phyloP scores from a whole-genome alignment of 2,329 filamentous ascomycete species.

The Aureobasidium pullulans region DNA sequence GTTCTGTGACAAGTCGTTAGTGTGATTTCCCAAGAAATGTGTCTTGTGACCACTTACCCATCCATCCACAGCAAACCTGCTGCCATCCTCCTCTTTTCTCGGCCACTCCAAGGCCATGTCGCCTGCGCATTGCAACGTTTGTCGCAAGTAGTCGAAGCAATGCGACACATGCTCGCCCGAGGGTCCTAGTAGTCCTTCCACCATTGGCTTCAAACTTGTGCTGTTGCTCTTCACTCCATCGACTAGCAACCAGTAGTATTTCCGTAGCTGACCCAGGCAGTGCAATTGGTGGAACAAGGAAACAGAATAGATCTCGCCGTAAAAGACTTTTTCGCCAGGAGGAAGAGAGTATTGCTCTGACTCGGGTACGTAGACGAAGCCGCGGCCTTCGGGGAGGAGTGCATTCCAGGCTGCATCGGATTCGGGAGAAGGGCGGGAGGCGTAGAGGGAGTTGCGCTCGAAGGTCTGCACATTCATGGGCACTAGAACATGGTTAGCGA shows the following conservation, averaged over 20 bases:
- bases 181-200: slow-evolving; percentile 14
- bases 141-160: slow-evolving; percentile 26
- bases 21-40: background rate
- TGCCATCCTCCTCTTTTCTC: slow-evolving; percentile 19
- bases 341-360: slow-evolving; percentile 20
- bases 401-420: slow-evolving; percentile 24
- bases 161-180: slow-evolving; percentile 22
- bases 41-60: slow-evolving; percentile 18
- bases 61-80: slow-evolving; percentile 28
- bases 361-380: slow-evolving; percentile 27
- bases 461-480: slow-evolving; percentile 20
- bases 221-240: slow-evolving; percentile 19
- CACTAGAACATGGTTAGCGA: slow-evolving; percentile 13
- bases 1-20: background rate
- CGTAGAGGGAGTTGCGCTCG: slow-evolving; percentile 21
- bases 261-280: slow-evolving; percentile 27
- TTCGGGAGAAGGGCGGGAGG: slow-evolving; percentile 18
- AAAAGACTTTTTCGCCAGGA: slow-evolving; percentile 21
- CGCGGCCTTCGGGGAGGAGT: slow-evolving; percentile 25
- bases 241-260: slow-evolving; percentile 22
- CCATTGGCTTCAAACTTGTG: slow-evolving; percentile 19
- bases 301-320: slow-evolving; percentile 27
- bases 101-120: slow-evolving; percentile 28
- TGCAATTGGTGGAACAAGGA: slow-evolving; percentile 31
- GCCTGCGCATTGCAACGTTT: slow-evolving; percentile 23